Base-by-base conservation (phyloP, 2,329 filamentous ascomycete genomes). In the Aureobasidium pullulans region DNA sequence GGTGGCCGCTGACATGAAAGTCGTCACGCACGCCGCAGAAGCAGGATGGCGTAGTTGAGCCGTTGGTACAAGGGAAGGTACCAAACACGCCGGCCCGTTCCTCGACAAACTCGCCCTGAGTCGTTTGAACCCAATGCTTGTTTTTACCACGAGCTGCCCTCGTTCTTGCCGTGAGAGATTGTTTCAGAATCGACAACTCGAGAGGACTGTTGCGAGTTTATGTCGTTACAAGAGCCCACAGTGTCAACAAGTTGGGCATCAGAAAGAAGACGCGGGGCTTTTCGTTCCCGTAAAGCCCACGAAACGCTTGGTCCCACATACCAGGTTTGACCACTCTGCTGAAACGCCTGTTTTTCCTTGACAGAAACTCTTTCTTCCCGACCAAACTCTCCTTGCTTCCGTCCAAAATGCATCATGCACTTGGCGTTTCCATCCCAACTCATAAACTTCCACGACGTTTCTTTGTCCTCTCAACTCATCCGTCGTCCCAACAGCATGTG, bases 241-340 rank as follows among this genome's bases (percentile, higher is more conserved):
- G 2, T 47, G 37, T 42, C 40, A 56, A 37, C 52, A 57, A 37
- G 42, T 57, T 47, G 53, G 53, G 53, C 53, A 57, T 31, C 53
- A 57, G 52, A 44, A n/a, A 9, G n/a, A 42, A 32, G 6, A 53
- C 16, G 49, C 37, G 49, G 49, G 49, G 49, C 49, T 53, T 53
- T 16, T 42, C 42, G 49, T 53, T 32, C 49, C 31, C 48, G 48
- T 36, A 23, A 23, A 23, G 34, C 34, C 34, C 37, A 15, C 37
- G 15, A 53, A 53, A 53, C 49, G 49, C 49, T 53, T 15, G 23
- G 28, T 42, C 49, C 49, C 49, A 42, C 49, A 9, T 23, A 53
- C 49, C 49, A 53, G 49, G 49, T 53, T 53, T 53, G 49, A 53
- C 49, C 49, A 53, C n/a, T 16, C 49, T 53, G 36, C 49, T 42